These are phyloP conservation scores for Malassezia dermatis DNA, from an alignment of 1,284 basidiomycete species.

Conservation along the genomic window DNA sequence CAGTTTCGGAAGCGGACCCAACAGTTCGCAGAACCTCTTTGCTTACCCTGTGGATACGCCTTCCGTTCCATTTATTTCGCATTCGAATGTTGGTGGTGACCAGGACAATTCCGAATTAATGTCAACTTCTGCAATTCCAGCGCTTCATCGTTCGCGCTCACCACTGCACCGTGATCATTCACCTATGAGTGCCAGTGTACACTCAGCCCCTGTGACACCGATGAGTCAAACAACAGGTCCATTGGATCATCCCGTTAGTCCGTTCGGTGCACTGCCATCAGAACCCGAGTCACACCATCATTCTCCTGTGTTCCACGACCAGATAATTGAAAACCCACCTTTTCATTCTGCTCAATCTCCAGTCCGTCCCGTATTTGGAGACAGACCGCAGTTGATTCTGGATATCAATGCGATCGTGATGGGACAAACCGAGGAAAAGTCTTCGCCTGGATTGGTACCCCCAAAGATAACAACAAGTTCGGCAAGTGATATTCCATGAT, in stretches of 20 bases:
- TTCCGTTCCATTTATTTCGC: slow-evolving; percentile 24
- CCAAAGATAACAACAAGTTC: slow-evolving; percentile 10
- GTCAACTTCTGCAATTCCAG: not conserved
- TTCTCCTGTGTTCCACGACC: not conserved
- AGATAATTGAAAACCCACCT: not conserved
- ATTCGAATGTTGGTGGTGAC: not conserved
- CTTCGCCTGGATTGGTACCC: not conserved
- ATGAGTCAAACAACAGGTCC: slow-evolving; percentile 4
- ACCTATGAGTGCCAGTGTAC: not conserved
- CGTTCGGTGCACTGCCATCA: not conserved
- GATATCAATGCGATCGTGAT: not conserved
- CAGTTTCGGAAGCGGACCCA: slow-evolving; percentile 2
- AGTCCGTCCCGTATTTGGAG: not conserved
- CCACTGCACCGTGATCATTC: not conserved
- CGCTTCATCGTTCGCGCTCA: slow-evolving; percentile 4
- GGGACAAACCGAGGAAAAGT: not conserved
- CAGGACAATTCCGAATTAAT: not conserved
- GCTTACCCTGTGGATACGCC: slow-evolving; percentile 35
- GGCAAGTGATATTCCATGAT: slow-evolving; percentile 4
- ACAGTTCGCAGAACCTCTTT: slow-evolving; percentile 23
- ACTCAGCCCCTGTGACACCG: not conserved
- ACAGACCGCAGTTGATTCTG: not conserved
- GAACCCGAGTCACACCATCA: not conserved
- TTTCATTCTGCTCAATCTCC: not conserved
- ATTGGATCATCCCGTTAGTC: not conserved